phyloP scores from a whole-genome alignment of 306 rosid species.

The Alnus rubra region DNA sequence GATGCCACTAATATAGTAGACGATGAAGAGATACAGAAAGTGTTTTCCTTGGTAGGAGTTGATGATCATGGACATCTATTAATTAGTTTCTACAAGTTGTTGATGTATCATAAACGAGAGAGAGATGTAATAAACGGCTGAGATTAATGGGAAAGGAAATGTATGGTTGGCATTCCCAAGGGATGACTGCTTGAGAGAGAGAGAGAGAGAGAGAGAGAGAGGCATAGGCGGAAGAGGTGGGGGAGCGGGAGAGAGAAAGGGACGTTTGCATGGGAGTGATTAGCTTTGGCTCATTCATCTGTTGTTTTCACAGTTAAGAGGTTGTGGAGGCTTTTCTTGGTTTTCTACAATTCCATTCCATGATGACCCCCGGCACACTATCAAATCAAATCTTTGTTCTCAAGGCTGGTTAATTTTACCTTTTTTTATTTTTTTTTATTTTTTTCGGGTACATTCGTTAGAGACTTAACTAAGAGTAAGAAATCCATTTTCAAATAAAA shows the following conservation, averaged over 20 bases:
- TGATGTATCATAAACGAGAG: conserved; percentile 23
- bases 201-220: conserved; percentile 11
- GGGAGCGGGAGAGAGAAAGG: conserved; percentile 68
- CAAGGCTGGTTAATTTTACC: not conserved
- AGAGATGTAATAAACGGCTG: not conserved
- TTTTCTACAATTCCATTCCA: conserved; percentile 74
- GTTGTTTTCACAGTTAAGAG: conserved; percentile 79
- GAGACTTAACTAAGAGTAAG: no score
- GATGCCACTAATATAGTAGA: conserved; percentile 17
- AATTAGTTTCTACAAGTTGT: conserved; percentile 21
- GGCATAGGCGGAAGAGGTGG: conserved; percentile 61
- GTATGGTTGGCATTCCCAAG: conserved; percentile 64
- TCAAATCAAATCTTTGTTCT: conserved; percentile 44
- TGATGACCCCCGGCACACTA: conserved; percentile 4
- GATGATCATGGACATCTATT: not conserved
- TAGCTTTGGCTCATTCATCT: conserved; percentile 71
- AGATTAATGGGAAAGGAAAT: conserved; percentile 12
- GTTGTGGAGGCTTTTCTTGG: conserved; percentile 50
- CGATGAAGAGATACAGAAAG: conserved; percentile 12
- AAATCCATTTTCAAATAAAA: no score
- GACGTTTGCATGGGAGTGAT: conserved; percentile 96
- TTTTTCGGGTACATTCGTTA: no score
- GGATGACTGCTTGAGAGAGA: conserved; percentile 15
- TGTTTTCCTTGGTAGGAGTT: not conserved
- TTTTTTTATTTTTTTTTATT: no score